Evolutionary conservation across 2,329 filamentous ascomycete genomes (phyloP), one percentile per base, ranked within the genome.

Genomic region (Nigrospora oryzae): DNA sequence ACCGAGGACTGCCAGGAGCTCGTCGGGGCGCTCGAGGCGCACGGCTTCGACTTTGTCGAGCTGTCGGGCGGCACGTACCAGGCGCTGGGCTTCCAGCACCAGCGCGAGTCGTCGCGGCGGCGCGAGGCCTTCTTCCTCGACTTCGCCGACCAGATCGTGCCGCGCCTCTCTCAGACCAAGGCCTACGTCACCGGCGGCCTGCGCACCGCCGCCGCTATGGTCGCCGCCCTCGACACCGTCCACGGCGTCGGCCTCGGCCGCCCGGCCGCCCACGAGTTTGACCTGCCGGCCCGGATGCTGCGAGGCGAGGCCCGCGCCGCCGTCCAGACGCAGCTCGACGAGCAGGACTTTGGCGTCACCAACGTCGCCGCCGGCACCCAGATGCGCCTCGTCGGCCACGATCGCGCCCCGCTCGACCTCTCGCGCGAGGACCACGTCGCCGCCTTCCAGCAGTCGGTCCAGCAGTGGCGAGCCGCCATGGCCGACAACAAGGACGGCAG

Each of bases 111-210:
- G 6, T 80, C 78, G 1, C 62, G 64, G 12, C 70, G 70, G 0
- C 71, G 82, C 8, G 82, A 86, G 52, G 79, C 81, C 0, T 86
- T 83, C 66, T 86, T 87, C 63, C 65, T 85, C 1, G 75, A 84
- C 38, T 86, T 85, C 50, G 77, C 79, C 0, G 70, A 81, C 46
- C 53, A 60, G 49, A 71, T 83, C 55, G 61, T 71, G 19, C 63
- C 63, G 0, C 51, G 54, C 33, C 52, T 70, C 11, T 64, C 49
- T 1, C 71, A 74, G 57, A 83, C 77, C 0, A 77, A 71, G 55
- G 69, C 66, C 0, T 83, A 79, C 51, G 63, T 83, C 35, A 81
- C 77, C 0, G 79, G 79, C 23, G 79, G 79, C 0, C 63, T 83
- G 49, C 69, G 73, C 44, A 73, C 73, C 1, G 70, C 67, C 0